These are phyloP conservation scores for Pyricularia pennisetigena DNA, from an alignment of 2,329 filamentous ascomycete species.

Conservation along the genomic window DNA sequence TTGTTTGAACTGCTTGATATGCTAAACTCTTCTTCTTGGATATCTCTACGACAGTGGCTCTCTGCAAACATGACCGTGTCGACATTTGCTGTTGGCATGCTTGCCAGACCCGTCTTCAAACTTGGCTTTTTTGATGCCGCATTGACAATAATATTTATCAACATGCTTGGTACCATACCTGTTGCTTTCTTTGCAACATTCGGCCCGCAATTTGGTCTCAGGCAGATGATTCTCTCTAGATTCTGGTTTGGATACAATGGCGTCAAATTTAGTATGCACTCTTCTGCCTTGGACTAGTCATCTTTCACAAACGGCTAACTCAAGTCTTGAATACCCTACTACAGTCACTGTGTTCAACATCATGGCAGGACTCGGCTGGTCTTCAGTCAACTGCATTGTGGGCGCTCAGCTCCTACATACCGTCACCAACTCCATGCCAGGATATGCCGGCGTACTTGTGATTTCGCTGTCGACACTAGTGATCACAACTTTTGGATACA, in stretches of 20 bases:
- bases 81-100: conserved; percentile 65
- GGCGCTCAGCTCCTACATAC: conserved; percentile 69
- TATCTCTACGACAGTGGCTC: conserved; percentile 47
- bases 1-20: not conserved
- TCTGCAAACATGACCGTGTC: conserved; percentile 71
- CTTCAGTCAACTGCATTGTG: conserved; percentile 68
- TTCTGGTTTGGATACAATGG: conserved; percentile 51
- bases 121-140: conserved; percentile 67
- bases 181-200: conserved; percentile 46
- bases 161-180: conserved; percentile 50
- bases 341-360: conserved; percentile 61
- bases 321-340: not conserved
- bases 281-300: not conserved
- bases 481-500: conserved; percentile 67
- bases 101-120: conserved; percentile 56
- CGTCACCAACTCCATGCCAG: conserved; percentile 59
- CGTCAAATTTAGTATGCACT: conserved; percentile 52
- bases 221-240: conserved; percentile 50
- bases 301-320: not conserved
- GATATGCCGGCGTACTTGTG: conserved; percentile 65
- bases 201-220: conserved; percentile 46
- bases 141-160: conserved; percentile 65
- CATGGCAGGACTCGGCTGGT: conserved; percentile 65
- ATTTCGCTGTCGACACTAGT: conserved; percentile 59
- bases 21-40: conserved; percentile 3